Evolutionary conservation across 192 early-diverging fungal species (phyloP).

Genomic region (Umbelopsis sp.): DNA sequence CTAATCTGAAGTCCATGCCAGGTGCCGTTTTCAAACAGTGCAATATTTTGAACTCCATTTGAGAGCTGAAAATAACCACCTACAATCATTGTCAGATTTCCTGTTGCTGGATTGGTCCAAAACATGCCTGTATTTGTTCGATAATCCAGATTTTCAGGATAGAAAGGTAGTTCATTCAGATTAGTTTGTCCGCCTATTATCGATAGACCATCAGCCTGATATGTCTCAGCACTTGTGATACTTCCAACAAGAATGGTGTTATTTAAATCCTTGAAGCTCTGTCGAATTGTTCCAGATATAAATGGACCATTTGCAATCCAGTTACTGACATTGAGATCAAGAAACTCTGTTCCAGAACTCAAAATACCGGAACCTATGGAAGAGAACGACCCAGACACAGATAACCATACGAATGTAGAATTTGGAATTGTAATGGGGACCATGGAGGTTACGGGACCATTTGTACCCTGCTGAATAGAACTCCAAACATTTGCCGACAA

Average conservation of each 20-base stretch:
- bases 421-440: neutral
- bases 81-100: conserved; percentile 40
- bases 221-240: conserved; percentile 12
- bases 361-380: neutral
- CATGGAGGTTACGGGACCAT: conserved; percentile 18
- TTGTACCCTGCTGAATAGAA: conserved; percentile 18
- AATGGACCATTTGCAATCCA: conserved; percentile 8
- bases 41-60: conserved; percentile 47
- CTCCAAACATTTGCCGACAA: neutral
- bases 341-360: conserved; percentile 20
- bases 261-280: neutral
- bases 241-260: neutral
- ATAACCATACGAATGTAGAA: neutral
- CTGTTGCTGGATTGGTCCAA: conserved; percentile 50
- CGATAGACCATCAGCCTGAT: neutral
- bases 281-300: neutral
- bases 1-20: conserved; percentile 46
- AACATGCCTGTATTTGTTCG: conserved; percentile 48
- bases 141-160: neutral
- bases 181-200: neutral
- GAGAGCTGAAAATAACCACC: conserved; percentile 60
- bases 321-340: neutral
- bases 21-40: conserved; percentile 47
- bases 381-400: neutral
- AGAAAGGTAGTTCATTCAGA: neutral